Base-by-base conservation (phyloP, 805 yeast species). In the Starmera dryadoides region DNA sequence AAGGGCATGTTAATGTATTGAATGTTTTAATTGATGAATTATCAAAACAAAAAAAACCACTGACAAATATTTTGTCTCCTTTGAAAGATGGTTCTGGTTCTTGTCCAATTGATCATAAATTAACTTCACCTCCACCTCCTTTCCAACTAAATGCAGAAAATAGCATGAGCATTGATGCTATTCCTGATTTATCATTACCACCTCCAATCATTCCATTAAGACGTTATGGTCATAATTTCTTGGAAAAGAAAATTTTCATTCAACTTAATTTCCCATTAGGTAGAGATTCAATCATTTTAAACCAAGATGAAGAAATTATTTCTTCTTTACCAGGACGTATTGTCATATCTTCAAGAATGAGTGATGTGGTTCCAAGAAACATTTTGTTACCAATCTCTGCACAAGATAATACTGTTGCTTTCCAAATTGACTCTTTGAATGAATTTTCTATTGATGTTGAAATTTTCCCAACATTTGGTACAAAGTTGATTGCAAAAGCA, bases 151-250 rank as follows among this genome's bases (percentile, higher is more conserved):
- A 40, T 4, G 53, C 59, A 14, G 69, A 65, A 30, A 36, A 45
- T 9, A 37, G 39, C 30, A 40, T 52, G 20, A 74, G 69, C 38
- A 64, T 76, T 7, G 95, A 87, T 47, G 71, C 79, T 15, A 91
- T 93, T 39, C 98, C 98, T 0, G 96, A 87, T 51, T 71, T 93
- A 36, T 77, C 88, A 18, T 68, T 93, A 42, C 98, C 98, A 1
- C 98, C 98, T 1, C 98, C 98, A 4, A 86, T 93, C 39, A 78
- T 93, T 37, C 98, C 98, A 1, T 65, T 93, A 39, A 73, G 96
- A 52, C 77, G 95, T 51, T 93, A 93, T 56, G 98, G 98, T 14
- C 98, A 93, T 61, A 93, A 87, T 58, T 93, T 88, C 65, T 64
- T 93, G 53, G 98, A 93, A 55, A 86, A 85, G 56, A 87, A 86